Evolutionary conservation across 768 basidiomycete species (phyloP).

Genomic region (Holtermannia corniformis): DNA sequence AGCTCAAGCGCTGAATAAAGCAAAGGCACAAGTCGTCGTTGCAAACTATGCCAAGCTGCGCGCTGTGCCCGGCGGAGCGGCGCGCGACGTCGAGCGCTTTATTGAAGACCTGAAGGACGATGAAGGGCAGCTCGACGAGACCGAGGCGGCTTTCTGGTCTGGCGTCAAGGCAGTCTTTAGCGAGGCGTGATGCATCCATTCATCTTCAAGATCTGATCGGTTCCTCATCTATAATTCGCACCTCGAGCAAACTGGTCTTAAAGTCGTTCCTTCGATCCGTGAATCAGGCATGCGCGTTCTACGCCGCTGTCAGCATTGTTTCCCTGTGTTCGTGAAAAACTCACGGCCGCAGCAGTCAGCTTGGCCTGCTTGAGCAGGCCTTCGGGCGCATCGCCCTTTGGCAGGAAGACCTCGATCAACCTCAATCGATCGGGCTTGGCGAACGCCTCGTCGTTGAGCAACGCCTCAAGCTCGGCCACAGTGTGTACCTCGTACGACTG

Average conservation of each 20-base stretch:
- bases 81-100: constrained; percentile 22
- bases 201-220: too few species aligned
- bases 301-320: neutral
- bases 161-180: constrained; percentile 1
- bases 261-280: neutral
- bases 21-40: constrained; percentile 8
- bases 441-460: constrained; percentile 60
- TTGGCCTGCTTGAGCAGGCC: constrained; percentile 41
- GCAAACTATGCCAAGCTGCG: constrained; percentile 1
- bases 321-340: neutral
- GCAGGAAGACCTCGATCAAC: constrained; percentile 41
- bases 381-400: constrained; percentile 38
- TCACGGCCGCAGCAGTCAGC: constrained; percentile 35
- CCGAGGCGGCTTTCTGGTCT: constrained; percentile 26
- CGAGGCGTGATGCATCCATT: neutral
- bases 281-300: neutral
- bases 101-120: constrained; percentile 29
- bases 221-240: too few species aligned
- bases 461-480: constrained; percentile 56
- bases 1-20: constrained; percentile 2
- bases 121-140: constrained; percentile 18
- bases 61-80: too few species aligned
- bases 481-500: constrained; percentile 59
- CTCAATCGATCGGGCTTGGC: constrained; percentile 51
- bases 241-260: too few species aligned